Conservation (phyloP, 169 alveolate species). For the Babesia bigemina region DNA sequence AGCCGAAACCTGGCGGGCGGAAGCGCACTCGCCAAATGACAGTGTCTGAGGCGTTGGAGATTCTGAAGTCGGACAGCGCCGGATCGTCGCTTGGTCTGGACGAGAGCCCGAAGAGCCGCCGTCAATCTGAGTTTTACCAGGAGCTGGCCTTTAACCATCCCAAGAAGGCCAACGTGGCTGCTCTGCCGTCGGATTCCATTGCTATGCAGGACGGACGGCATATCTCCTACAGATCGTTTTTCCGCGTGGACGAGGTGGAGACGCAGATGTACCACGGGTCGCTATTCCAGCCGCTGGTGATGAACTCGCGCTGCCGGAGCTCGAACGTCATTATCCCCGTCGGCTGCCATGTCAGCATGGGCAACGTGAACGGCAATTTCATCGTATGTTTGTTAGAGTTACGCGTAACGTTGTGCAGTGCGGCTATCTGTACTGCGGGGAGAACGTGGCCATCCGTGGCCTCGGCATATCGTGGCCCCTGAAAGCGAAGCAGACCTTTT, state of each 20-base stretch:
- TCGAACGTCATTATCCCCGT: slow-evolving; percentile 54
- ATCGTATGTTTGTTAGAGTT: slow-evolving; percentile 23
- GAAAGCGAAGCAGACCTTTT: slow-evolving; percentile 36
- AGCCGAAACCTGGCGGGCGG: background rate
- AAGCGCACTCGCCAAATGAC: slow-evolving; percentile 31
- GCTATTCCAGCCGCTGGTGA: slow-evolving; percentile 50
- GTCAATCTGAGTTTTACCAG: slow-evolving; percentile 5
- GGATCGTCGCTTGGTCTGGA: slow-evolving; percentile 1
- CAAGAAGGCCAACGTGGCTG: background rate
- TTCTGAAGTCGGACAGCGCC: slow-evolving; percentile 21
- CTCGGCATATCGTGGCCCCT: slow-evolving; percentile 16
- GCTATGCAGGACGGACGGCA: slow-evolving; percentile 22
- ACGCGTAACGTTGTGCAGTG: slow-evolving; percentile 15
- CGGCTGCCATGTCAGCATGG: slow-evolving; percentile 26
- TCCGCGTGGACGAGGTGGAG: slow-evolving; percentile 40
- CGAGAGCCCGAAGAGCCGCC: slow-evolving; percentile 15
- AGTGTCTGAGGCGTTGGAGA: slow-evolving; percentile 58
- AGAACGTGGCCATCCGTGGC: slow-evolving; percentile 28
- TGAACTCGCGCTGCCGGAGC: slow-evolving; percentile 50
- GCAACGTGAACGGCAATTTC: slow-evolving; percentile 56
- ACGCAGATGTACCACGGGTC: slow-evolving; percentile 29
- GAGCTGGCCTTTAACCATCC: slow-evolving; percentile 1
- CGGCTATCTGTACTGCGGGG: slow-evolving; percentile 57
- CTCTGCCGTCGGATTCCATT: slow-evolving; percentile 5
- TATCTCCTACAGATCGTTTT: slow-evolving; percentile 31